These are phyloP conservation scores for Macrolepiota albuminosa DNA, from an alignment of 768 basidiomycete species.

Conservation along the genomic window DNA sequence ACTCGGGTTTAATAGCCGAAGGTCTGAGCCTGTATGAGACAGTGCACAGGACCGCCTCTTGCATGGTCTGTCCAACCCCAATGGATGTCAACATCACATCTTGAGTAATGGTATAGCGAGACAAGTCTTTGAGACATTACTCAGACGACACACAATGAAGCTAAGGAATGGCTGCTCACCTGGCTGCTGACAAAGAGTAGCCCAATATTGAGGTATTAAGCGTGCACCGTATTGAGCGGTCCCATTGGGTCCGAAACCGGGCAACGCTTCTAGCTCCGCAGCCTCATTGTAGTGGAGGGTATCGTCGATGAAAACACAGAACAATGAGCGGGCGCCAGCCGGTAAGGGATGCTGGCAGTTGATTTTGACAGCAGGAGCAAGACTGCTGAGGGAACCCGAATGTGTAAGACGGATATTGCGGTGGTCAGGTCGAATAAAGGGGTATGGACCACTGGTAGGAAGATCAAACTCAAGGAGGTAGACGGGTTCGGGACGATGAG, in stretches of 20 bases:
- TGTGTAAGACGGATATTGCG: conserved; percentile 13
- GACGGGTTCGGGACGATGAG: conserved; percentile 2
- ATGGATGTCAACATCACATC: conserved; percentile 15
- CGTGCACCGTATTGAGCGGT: conserved; percentile 12
- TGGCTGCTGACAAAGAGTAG: conserved; percentile 15
- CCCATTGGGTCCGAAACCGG: conserved; percentile 1
- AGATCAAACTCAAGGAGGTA: conserved; percentile 9
- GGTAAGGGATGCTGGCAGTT: conserved; percentile 13
- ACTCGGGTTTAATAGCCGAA: conserved; percentile 4
- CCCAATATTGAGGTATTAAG: conserved; percentile 23
- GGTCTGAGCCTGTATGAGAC: conserved; percentile 14
- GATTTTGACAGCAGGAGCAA: conserved; percentile 19
- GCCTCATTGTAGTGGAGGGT: conserved; percentile 19
- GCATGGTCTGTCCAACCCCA: conserved; percentile 7
- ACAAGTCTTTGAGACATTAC: conserved; percentile 14
- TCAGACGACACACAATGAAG: background rate
- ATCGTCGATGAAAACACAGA: conserved; percentile 21
- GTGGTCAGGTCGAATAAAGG: conserved; percentile 7
- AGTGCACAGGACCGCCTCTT: conserved; percentile 12
- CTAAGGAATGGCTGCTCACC: conserved; percentile 11
- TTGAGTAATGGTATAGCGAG: conserved; percentile 20
- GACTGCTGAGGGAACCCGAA: conserved; percentile 10
- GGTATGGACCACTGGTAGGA: conserved; percentile 1
- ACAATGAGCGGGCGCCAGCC: conserved; percentile 16
- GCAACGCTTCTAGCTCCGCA: conserved; percentile 14